Evolutionary conservation across 768 basidiomycete genomes (phyloP).

Genomic region (Boletus reticulatus): DNA sequence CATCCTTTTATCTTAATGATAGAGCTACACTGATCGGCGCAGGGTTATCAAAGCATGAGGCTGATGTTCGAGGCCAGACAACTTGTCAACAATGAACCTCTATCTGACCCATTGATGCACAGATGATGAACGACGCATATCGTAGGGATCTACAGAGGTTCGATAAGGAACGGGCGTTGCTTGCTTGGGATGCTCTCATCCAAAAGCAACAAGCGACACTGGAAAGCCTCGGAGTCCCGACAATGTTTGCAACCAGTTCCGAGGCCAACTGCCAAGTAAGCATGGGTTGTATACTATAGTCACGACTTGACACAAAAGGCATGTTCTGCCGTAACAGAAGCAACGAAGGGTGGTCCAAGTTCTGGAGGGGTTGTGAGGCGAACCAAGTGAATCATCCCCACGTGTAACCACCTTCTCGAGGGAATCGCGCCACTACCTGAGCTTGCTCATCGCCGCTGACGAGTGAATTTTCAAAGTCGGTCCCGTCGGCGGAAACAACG

Average conservation of each 20-base stretch:
- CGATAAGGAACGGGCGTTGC: conserved; percentile 64
- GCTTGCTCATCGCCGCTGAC: no score
- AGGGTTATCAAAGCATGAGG: conserved; percentile 65
- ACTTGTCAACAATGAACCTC: not conserved
- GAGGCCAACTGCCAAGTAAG: conserved; percentile 56
- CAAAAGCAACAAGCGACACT: conserved; percentile 67
- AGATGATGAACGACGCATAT: conserved; percentile 68
- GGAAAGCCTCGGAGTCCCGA: conserved; percentile 59
- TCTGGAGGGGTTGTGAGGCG: conserved; percentile 48
- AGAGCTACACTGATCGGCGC: conserved; percentile 70
- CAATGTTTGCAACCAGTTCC: conserved; percentile 61
- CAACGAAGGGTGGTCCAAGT: conserved; percentile 73
- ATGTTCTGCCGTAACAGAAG: conserved; percentile 39
- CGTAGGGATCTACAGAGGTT: conserved; percentile 65
- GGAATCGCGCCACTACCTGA: not conserved
- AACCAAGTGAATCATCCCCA: not conserved
- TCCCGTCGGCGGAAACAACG: conserved; percentile 3
- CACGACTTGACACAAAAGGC: not conserved
- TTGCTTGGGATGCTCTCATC: conserved; percentile 77
- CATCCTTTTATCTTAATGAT: conserved; percentile 1
- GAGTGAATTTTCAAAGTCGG: not conserved
- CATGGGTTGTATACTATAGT: not conserved
- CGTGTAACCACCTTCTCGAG: conserved; percentile 3
- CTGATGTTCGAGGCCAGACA: conserved; percentile 28
- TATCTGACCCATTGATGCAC: conserved; percentile 17